Evolutionary conservation across 1,284 basidiomycete genomes (phyloP), one percentile per base, ranked within the genome.

Genomic region (Sporisorium iseilematis-ciliati): DNA sequence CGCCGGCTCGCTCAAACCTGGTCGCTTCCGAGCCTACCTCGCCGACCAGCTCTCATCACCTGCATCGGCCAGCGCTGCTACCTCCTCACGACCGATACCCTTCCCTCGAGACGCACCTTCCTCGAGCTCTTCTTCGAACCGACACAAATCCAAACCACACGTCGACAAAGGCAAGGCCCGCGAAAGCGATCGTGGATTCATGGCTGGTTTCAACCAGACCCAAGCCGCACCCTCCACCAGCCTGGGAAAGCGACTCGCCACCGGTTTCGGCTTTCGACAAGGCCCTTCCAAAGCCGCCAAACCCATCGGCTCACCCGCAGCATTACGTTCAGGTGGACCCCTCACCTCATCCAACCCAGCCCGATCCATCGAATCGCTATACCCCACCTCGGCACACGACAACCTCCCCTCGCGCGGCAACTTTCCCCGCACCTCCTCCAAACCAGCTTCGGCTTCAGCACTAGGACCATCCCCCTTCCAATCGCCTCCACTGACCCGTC

Each of bases 1-100:
- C 8, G 69, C 74, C 38, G 74, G 69, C 21, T 76, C 74, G 38
- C 74, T 76, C 49, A 76, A 76, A 33, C 74, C 74, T 20, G 74
- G 74, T 16, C 68, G 74, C 4, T 76, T 73, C 25, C 68, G 74
- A 3, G 74, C 74, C 23, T 76, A 76, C 40, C 65, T 78, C 10
- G 65, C 72, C n/a, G 65, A 71, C 38, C 71, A 78, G 50, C 64
- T 75, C 3, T 51, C 60, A 5, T 20, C 58, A 18, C 57, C 68
- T 0, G 33, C 20, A 3, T 50, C 57, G 7, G 12, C 45, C 12
- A 57, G 43, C 10, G 18, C 43, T 4, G 16, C 57, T n/a, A 43
- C 68, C 11, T 41, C 54, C 14, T 57, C 68, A n/a, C 49, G 65
- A 16, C 23, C 68, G 0, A 75, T 71, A 6, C 68, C 73, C 3